phyloP scores from a whole-genome alignment of 805 yeast genomes.

The Helenozyma rhizophorensis region DNA sequence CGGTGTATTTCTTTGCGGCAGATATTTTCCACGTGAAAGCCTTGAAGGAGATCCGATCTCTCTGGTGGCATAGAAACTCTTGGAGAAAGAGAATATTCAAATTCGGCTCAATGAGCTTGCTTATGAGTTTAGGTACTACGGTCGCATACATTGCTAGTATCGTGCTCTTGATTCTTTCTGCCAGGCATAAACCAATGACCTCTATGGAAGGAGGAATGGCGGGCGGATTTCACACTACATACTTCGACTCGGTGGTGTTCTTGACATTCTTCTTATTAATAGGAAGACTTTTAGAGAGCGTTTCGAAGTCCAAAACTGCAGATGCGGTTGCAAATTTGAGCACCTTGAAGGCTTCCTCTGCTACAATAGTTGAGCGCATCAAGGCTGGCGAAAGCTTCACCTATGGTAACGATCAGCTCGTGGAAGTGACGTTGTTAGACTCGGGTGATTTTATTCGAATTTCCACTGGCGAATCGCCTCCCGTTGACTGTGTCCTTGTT shows the following conservation, averaged over 20 bases:
- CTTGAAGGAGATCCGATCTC: conserved; percentile 48
- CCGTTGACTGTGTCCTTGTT: conserved; percentile 50
- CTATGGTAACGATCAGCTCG: conserved; percentile 24
- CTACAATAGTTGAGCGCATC: conserved; percentile 38
- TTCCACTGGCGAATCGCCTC: conserved; percentile 56
- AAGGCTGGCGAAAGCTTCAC: conserved; percentile 6
- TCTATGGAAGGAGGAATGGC: too few species aligned
- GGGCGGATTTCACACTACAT: conserved; percentile 56
- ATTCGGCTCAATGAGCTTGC: conserved; percentile 75
- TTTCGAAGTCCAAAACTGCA: conserved; percentile 64
- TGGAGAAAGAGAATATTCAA: conserved; percentile 54
- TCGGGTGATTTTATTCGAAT: conserved; percentile 47
- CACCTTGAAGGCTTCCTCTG: conserved; percentile 46
- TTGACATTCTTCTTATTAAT: conserved; percentile 65
- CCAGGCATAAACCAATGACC: conserved; percentile 20
- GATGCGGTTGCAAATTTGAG: conserved; percentile 55
- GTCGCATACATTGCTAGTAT: conserved; percentile 70
- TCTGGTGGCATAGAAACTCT: conserved; percentile 55
- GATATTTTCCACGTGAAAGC: conserved; percentile 71
- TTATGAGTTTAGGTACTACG: conserved; percentile 69
- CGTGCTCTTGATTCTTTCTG: conserved; percentile 46
- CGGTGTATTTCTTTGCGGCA: conserved; percentile 71
- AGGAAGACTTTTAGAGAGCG: conserved; percentile 65
- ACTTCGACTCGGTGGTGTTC: conserved; percentile 77
- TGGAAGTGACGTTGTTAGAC: conserved; percentile 45